Evolutionary conservation across 2,329 filamentous ascomycete genomes (phyloP).

Genomic region (Macrophomina tecta): DNA sequence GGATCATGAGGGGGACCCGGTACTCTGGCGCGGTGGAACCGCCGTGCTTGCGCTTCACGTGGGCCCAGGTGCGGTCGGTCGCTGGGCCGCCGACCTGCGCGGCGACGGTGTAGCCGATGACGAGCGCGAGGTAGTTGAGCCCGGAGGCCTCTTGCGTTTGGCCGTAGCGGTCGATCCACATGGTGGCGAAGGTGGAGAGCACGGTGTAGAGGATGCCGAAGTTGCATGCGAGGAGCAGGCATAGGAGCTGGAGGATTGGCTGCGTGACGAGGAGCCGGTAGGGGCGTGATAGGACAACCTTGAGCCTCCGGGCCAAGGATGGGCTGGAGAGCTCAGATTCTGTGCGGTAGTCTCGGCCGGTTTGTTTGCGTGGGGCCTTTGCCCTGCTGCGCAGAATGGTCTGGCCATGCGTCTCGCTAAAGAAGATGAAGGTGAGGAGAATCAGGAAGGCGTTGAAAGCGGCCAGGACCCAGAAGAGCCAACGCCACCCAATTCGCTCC

Average conservation of each 20-base stretch:
- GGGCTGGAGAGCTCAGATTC: constrained; percentile 32
- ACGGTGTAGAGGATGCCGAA: constrained; percentile 45
- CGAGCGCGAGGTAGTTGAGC: constrained; percentile 43
- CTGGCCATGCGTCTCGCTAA: constrained; percentile 56
- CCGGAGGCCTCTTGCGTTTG: constrained; percentile 31
- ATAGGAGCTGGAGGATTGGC: constrained; percentile 55
- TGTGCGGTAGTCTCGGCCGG: constrained; percentile 47
- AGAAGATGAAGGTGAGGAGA: constrained; percentile 44
- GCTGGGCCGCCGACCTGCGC: constrained; percentile 40
- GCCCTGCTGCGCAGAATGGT: constrained; percentile 55
- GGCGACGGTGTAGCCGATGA: constrained; percentile 44
- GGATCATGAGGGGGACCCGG: constrained; percentile 35
- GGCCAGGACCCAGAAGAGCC: constrained; percentile 45
- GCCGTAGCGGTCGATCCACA: constrained; percentile 36
- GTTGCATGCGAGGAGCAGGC: constrained; percentile 47
- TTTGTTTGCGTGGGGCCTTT: constrained; percentile 52
- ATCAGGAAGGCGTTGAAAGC: constrained; percentile 38
- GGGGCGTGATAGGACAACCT: constrained; percentile 55
- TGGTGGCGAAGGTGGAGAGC: constrained; percentile 34
- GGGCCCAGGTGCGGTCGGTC: constrained; percentile 35
- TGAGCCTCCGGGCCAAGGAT: constrained; percentile 33
- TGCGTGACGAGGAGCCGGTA: constrained; percentile 61
- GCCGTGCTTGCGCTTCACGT: constrained; percentile 34
- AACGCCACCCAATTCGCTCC: constrained; percentile 42
- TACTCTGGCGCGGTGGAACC: constrained; percentile 33